Evolutionary conservation across 2,329 filamentous ascomycete species (phyloP).

Genomic region (Coniochaeta sp.): DNA sequence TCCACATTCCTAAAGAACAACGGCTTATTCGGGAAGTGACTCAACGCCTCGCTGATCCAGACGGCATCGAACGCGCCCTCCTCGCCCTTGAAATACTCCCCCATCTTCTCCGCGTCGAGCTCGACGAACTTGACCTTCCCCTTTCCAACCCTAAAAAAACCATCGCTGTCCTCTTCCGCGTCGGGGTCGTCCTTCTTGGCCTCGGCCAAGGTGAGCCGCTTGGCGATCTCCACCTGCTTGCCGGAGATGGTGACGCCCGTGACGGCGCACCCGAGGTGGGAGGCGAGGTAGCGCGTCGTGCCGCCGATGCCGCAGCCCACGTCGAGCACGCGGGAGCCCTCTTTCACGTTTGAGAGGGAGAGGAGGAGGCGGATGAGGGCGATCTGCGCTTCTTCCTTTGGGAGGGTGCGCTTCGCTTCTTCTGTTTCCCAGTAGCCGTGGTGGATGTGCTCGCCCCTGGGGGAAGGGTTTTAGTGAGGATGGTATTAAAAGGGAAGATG

Average conservation of each 20-base stretch:
- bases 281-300: slow-evolving; percentile 49
- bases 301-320: slow-evolving; percentile 56
- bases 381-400: slow-evolving; percentile 50
- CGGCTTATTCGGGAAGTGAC: slow-evolving; percentile 51
- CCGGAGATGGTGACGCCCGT: slow-evolving; percentile 55
- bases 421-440: slow-evolving; percentile 51
- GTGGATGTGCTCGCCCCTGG: slow-evolving; percentile 57
- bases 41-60: slow-evolving; percentile 57
- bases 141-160: slow-evolving; percentile 30
- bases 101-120: slow-evolving; percentile 56
- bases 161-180: slow-evolving; percentile 17
- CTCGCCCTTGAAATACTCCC: slow-evolving; percentile 36
- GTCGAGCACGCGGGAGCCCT: slow-evolving; percentile 41
- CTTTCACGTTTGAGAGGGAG: slow-evolving; percentile 32
- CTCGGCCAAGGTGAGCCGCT: slow-evolving; percentile 35
- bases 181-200: slow-evolving; percentile 13
- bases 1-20: slow-evolving; percentile 50
- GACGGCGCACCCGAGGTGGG: slow-evolving; percentile 41
- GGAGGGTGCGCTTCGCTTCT: slow-evolving; percentile 37
- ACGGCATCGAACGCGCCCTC: slow-evolving; percentile 43
- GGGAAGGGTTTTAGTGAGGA: background rate
- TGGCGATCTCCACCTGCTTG: slow-evolving; percentile 52
- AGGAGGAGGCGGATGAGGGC: slow-evolving; percentile 51
- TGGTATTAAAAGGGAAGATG: background rate
- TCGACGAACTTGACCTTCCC: slow-evolving; percentile 48